These are phyloP conservation scores for Amphicarpaea edgeworthii DNA, from an alignment of 306 rosid species.

Conservation along the genomic window DNA sequence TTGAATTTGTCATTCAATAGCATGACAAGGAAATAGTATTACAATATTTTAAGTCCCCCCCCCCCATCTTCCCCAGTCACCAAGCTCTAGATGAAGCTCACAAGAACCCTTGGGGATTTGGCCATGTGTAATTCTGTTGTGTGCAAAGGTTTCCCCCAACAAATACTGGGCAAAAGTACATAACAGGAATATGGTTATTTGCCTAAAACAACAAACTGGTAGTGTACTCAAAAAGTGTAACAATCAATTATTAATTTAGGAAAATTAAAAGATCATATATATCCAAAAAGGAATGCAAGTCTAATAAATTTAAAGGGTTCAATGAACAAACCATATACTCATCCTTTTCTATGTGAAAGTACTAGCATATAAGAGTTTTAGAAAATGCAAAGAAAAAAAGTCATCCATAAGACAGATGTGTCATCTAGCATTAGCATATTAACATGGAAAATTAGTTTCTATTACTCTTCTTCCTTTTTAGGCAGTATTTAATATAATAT, in stretches of 20 bases:
- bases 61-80: slow-evolving; percentile 1
- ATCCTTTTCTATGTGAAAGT: not conserved
- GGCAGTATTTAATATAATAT: not conserved
- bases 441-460: not conserved
- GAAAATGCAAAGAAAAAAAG: slow-evolving; percentile 6
- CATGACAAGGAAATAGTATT: not conserved
- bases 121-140: no score
- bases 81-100: not conserved
- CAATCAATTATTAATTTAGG: not conserved
- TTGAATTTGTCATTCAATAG: slow-evolving; percentile 15
- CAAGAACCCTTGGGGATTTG: no score
- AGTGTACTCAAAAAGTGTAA: not conserved
- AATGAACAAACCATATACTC: slow-evolving; percentile 12
- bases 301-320: not conserved
- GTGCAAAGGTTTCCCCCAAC: no score
- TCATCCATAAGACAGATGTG: not conserved
- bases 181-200: slow-evolving; percentile 9
- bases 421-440: slow-evolving; percentile 2
- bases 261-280: not conserved
- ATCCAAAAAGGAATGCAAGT: not conserved
- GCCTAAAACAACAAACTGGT: not conserved
- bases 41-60: slow-evolving; percentile 1
- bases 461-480: slow-evolving; percentile 2
- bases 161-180: not conserved
- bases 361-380: not conserved